Base-by-base conservation (phyloP, 1,139 yeast genomes). In the Taiozyma sp. region DNA sequence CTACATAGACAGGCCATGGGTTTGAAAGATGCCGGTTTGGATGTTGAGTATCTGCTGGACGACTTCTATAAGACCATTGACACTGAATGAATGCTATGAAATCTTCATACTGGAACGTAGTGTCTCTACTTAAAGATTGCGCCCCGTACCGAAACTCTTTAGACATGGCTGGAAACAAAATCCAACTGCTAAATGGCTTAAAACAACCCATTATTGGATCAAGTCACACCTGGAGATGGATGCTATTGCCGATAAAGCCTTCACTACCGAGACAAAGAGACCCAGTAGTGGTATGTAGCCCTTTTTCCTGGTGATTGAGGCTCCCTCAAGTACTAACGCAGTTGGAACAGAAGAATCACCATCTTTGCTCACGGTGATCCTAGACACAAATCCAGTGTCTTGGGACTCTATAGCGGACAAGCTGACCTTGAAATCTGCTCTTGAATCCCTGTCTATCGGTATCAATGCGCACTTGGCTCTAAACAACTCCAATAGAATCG, bases 381-480 rank as follows among this genome's bases (percentile, higher is more conserved):
- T 93, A 12, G 99, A 93, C 59, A 74, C 91, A 8, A 82, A 87
- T 45, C 93, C 97, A 0, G 84, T 89, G 45, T 59, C 57, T 30
- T 62, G 65, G 65, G 49, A 50, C 29, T 40, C 49, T 0, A 45
- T 60, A 8, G 64, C 66, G 29, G 70, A 76, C 41, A 70, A 73
- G 47, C 67, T 79, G 4, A 61, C 80, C 2, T 65, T 87, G 32
- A 74, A 77, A 53, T 81, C 82, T 46, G 79, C 84, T 24, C 71
- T 81, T 24, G 79, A 84, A 55, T 73, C 89, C 6, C 65, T 89
- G 12, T 66, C 87, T 45, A 88, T 90, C 36, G 83, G 84, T 62
- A 68, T 92, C 52, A 93, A 93, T 65, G 92, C 95, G 1, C 99
- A 93, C 67, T 67, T 95, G 47, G 84, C 99, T 0, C 74, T 90